Conservation (phyloP, 1,139 yeast genomes). For the Candida smagusa region DNA sequence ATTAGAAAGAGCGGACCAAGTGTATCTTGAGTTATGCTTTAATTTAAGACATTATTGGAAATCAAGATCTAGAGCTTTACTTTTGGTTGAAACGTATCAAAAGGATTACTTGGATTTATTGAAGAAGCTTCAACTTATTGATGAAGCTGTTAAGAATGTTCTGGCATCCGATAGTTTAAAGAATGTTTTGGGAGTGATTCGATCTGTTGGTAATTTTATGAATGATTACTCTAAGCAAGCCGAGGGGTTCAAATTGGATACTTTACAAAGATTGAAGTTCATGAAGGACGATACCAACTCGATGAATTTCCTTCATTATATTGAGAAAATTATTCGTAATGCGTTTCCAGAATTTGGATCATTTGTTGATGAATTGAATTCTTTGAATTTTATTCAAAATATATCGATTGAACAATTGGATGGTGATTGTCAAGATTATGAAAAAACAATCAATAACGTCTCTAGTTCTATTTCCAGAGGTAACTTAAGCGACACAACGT, state of each 20-base stretch:
- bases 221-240: slow-evolving; percentile 81
- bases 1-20: slow-evolving; percentile 74
- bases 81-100: slow-evolving; percentile 64
- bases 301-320: slow-evolving; percentile 79
- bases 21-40: slow-evolving; percentile 74
- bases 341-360: slow-evolving; percentile 75
- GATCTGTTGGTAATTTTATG: slow-evolving; percentile 91
- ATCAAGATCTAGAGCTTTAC: slow-evolving; percentile 74
- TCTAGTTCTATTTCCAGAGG: slow-evolving; percentile 63
- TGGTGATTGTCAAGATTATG: slow-evolving; percentile 65
- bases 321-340: slow-evolving; percentile 74
- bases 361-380: slow-evolving; percentile 72
- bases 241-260: slow-evolving; percentile 76
- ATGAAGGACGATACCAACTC: slow-evolving; percentile 81
- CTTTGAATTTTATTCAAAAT: slow-evolving; percentile 62
- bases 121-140: slow-evolving; percentile 60
- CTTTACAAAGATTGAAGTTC: slow-evolving; percentile 77
- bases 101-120: slow-evolving; percentile 71
- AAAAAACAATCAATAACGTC: slow-evolving; percentile 51
- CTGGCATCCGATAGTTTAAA: slow-evolving; percentile 61
- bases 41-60: slow-evolving; percentile 84
- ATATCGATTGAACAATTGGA: slow-evolving; percentile 75
- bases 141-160: slow-evolving; percentile 63
- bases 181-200: slow-evolving; percentile 68
- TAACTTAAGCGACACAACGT: slow-evolving; percentile 62